Evolutionary conservation across 768 basidiomycete genomes (phyloP).

Genomic region (Calocybe cyanea): DNA sequence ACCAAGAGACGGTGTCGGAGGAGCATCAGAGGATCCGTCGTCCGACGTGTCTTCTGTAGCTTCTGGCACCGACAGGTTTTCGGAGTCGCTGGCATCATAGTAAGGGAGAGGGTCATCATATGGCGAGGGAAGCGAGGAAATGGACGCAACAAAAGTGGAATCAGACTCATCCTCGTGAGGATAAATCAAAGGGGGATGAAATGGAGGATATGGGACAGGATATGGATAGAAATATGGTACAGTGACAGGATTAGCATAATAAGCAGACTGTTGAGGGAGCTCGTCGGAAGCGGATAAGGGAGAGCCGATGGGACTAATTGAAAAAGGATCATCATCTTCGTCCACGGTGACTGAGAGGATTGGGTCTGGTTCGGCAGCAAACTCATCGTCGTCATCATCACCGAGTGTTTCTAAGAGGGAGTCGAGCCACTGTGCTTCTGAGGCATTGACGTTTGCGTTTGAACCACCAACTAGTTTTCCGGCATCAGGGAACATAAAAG

Average conservation of each 20-base stretch:
- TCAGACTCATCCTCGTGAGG: slow-evolving; percentile 40
- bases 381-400: slow-evolving; percentile 62
- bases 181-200: slow-evolving; percentile 54
- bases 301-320: slow-evolving; percentile 60
- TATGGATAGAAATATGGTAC: slow-evolving; percentile 44
- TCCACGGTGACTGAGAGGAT: slow-evolving; percentile 46
- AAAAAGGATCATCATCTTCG: slow-evolving; percentile 63
- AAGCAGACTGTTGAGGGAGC: slow-evolving; percentile 47
- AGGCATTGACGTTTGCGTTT: slow-evolving; percentile 36
- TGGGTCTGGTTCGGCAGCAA: slow-evolving; percentile 39
- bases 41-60: slow-evolving; percentile 83
- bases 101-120: slow-evolving; percentile 63
- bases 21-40: slow-evolving; percentile 70
- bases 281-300: slow-evolving; percentile 80
- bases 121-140: slow-evolving; percentile 39
- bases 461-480: slow-evolving; percentile 45
- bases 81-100: slow-evolving; percentile 57
- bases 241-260: slow-evolving; percentile 44
- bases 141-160: slow-evolving; percentile 41
- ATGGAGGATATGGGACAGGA: slow-evolving; percentile 63
- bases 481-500: slow-evolving; percentile 81
- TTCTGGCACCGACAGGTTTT: slow-evolving; percentile 70
- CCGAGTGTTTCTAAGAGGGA: slow-evolving; percentile 69
- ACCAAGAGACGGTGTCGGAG: slow-evolving; percentile 56
- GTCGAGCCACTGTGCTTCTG: slow-evolving; percentile 81